phyloP scores from a whole-genome alignment of 202 grass and related monocot genomes.

The Zoysia matrella region DNA sequence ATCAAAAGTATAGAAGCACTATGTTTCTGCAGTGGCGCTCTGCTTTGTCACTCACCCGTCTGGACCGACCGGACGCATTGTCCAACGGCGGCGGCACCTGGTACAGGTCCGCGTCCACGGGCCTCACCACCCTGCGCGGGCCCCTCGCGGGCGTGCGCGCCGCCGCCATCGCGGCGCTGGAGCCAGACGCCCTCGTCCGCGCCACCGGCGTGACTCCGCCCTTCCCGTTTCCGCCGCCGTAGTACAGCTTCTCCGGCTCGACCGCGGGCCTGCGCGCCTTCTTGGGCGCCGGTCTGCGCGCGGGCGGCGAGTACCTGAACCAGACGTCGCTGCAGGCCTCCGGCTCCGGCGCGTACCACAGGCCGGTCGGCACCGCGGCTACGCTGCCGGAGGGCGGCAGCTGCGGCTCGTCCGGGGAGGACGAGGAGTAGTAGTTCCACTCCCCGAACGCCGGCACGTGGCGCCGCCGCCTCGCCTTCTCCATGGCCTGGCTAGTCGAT shows the following conservation, averaged over 20 bases:
- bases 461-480: conserved; percentile 45
- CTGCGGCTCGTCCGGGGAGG: conserved; percentile 19
- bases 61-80: conserved; percentile 23
- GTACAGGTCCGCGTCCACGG: conserved; percentile 68
- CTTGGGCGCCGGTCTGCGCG: not conserved
- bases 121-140: conserved; percentile 20
- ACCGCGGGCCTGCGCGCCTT: not conserved
- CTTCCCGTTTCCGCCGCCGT: not conserved
- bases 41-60: conserved; percentile 30
- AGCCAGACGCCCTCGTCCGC: not conserved
- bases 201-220: not conserved
- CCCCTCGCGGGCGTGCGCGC: not conserved
- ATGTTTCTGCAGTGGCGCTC: not conserved
- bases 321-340: conserved; percentile 38
- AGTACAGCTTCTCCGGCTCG: not conserved
- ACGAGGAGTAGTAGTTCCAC: conserved; percentile 50
- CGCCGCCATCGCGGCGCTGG: not conserved
- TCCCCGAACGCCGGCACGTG: conserved; percentile 58
- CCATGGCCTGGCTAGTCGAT: not conserved
- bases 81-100: conserved; percentile 54
- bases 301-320: conserved; percentile 26
- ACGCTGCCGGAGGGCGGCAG: not conserved
- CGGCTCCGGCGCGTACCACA: conserved; percentile 23
- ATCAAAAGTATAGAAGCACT: not conserved
- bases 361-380: not conserved